Base-by-base conservation (phyloP, 805 yeast genomes). In the Yarrowia keelungensis region DNA sequence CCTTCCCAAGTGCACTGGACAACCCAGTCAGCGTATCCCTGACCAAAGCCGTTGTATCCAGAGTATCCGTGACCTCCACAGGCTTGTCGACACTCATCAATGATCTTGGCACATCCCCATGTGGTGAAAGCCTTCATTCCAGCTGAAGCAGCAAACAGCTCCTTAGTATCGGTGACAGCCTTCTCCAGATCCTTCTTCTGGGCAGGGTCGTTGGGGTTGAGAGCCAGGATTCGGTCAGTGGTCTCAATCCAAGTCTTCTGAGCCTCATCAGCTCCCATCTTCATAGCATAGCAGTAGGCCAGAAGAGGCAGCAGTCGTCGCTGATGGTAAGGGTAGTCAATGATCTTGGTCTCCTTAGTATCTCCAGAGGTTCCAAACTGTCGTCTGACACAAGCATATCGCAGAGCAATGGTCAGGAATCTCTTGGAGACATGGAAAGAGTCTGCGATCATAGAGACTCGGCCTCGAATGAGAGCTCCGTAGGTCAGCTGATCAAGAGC, bases 1-100 rank as follows among this genome's bases (percentile, higher is more conserved):
- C 98, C 98, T 81, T 92, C 98, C 97, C 97, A 92, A n/a, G 97
- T 92, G 79, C 97, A 92, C 81, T 93, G 97, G 49, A 93, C 97
- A 14, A 90, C 97, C 91, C 97, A 94, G 77, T 92, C 98, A 70
- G 85, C 85, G 81, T 86, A 91, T 11, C 92, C 92, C 77, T 89
- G 90, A 47, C 96, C 97, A 76, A 92, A 90, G 1, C 93, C 97
- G 71, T 91, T 86, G 79, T 92, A 92, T 12, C 92, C 86, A 22
- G 97, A 91, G 80, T 92, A 92, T 45, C 97, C 98, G 78, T 91
- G 97, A 32, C 98, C 97, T 77, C 98, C 97, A 80, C 97, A 92
- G 1, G 96, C 84, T 79, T 92, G 97, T 79, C 98, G 86, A 71
- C 92, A 85, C 80, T 92, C 93, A 76, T 92, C 97, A 75, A 92